Base-by-base conservation (phyloP, 495 filamentous ascomycete genomes). In the Talaromyces trachyspermus region DNA sequence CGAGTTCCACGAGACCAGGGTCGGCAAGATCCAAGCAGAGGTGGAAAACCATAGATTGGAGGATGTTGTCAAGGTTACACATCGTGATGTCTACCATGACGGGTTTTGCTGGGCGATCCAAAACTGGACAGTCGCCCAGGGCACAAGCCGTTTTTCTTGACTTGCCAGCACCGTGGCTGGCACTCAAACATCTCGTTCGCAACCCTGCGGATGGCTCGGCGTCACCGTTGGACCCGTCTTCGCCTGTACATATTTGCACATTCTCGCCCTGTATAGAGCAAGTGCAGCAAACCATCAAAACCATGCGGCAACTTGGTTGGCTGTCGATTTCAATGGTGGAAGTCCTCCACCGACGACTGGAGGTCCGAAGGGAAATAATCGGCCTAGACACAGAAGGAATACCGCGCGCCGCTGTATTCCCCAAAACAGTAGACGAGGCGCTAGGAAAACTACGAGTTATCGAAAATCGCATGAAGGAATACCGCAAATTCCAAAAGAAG, bases 211-310 rank as follows among this genome's bases (percentile, higher is more conserved):
- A 58, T 10, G 66, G 62, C 2, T 29, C 44, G 0, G 54, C 60
- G 39, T 87, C 86, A 0, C 81, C 88, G 0, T 74, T 98, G 3
- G 80, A 89, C 50, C 80, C 85, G 0, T 69, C 69, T 4, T 66
- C 74, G 22, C 66, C 86, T 2, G 77, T 79, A 15, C 75, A 88
- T 50, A 69, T 98, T 50, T 98, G 92, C 65, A 91, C 90, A 2
- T 98, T 98, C 69, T 89, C 84, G 6, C 92, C 92, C 0, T 98
- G 92, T 62, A 89, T 98, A 55, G 92, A 98, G 65, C 92, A 98
- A 63, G 90, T 90, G 7, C 84, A 84, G 24, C 76, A 79, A 29
- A 96, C 94, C 0, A 79, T 95, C 42, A 79, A 84, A 33, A 71
- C 76, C 1, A 75, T 98, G 58, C 84, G 89, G 32, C 72, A 81